Conservation (phyloP, 176 grass and related monocot genomes). For the Carex scoparia region DNA sequence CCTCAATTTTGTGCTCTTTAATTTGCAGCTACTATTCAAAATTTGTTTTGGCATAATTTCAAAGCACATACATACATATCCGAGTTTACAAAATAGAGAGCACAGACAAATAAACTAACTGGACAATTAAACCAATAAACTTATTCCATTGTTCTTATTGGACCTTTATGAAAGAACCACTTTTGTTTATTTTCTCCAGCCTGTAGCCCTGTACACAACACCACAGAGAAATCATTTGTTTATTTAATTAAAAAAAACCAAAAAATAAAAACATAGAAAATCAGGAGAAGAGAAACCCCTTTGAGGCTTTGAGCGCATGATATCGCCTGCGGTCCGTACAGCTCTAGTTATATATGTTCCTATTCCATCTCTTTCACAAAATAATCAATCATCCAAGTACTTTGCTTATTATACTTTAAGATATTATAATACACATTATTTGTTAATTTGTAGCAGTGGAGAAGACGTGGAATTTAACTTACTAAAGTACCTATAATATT, state of each 20-base stretch:
- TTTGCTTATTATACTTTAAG: background rate
- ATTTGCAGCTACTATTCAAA: background rate
- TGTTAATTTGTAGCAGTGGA: background rate
- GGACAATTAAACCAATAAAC: slow-evolving; percentile 24
- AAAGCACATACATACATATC: slow-evolving; percentile 9
- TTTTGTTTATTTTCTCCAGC: slow-evolving; percentile 24
- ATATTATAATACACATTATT: background rate
- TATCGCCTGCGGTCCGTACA: slow-evolving; percentile 9
- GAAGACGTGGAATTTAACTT: background rate
- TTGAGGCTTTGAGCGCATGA: background rate
- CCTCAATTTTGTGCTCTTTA: background rate
- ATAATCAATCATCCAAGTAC: background rate
- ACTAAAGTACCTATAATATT: background rate
- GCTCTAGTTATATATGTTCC: background rate
- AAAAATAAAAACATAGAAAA: background rate
- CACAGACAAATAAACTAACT: slow-evolving; percentile 12
- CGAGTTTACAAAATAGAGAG: slow-evolving; percentile 11
- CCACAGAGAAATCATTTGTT: background rate
- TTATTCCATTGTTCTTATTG: slow-evolving; percentile 13
- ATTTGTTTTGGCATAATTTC: background rate
- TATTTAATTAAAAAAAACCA: background rate
- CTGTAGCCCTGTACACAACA: slow-evolving; percentile 16
- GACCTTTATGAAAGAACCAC: slow-evolving; percentile 21
- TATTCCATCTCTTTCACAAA: background rate
- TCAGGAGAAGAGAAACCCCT: background rate